Evolutionary conservation across 2,329 filamentous ascomycete genomes (phyloP), one percentile per base, ranked within the genome.

Genomic region (Epichloe elymi): DNA sequence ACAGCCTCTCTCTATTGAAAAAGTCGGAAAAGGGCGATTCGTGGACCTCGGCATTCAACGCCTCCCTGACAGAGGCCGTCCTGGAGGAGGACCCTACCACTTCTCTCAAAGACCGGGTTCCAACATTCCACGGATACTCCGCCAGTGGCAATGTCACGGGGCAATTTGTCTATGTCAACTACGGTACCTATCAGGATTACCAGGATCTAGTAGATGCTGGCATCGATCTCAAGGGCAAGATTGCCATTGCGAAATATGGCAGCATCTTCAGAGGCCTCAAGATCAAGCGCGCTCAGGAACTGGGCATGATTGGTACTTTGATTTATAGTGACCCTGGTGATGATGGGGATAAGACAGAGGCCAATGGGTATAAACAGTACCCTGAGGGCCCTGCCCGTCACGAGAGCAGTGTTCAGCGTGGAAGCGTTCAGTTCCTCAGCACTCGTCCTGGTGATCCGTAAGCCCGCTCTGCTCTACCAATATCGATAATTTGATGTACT

Each of bases 121-220:
- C 91, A 1, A 91, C 85, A 0, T 97, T 97, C 71, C 91, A 97
- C 63, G 93, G 91, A 49, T 97, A 96, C 67, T 95, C 88, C 4
- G 89, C 89, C 4, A 90, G 76, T 54, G 91, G 91, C 30, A 95
- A 97, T 65, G 91, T 94, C 46, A 96, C 91, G 0, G 88, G 81
- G 3, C 79, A 81, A 14, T 93, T 87, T 57, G 86, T 95, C 35
- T 97, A 85, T 61, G 88, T 87, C 64, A 96, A 96, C 67, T 95
- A 93, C 61, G 91, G 90, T 49, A 93, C 86, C 0, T 94, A 83
- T 62, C 70, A 77, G 56, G 91, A 97, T 63, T 97, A 83, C 57
- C 85, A 93, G 59, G 88, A 95, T 56, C 74, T 97, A 14, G 62
- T 85, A 42, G 75, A 80, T 39, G 84, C 86, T 38, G 88, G 88